Evolutionary conservation across 257 asterid genomes (phyloP).

Genomic region (Solanum ossicruentum): DNA sequence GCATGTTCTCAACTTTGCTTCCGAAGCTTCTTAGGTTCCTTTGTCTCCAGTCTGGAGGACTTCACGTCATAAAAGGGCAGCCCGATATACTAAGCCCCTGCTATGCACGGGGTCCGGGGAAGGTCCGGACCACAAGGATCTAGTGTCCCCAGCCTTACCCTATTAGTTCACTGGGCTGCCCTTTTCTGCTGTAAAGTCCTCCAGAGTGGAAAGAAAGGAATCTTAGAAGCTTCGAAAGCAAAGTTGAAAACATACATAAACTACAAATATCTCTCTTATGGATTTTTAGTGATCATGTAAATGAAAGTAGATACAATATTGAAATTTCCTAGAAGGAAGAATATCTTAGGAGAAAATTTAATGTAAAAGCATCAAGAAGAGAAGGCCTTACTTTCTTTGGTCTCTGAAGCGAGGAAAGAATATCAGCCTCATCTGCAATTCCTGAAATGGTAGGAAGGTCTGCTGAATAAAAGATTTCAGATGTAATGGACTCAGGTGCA

Average conservation of each 20-base stretch:
- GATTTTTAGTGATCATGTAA: not conserved
- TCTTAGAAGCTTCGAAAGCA: not conserved
- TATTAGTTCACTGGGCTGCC: not conserved
- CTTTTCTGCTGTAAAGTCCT: not conserved
- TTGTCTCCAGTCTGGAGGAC: not conserved
- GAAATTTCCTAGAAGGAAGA: not conserved
- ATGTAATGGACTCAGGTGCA: constrained; percentile 34
- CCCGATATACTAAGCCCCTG: not conserved
- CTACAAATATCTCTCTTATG: not conserved
- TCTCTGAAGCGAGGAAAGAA: constrained; percentile 92
- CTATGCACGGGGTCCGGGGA: not conserved
- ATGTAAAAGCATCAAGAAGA: not conserved
- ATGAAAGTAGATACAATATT: not conserved
- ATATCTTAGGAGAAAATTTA: not conserved
- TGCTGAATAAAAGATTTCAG: constrained; percentile 51
- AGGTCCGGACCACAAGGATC: not conserved
- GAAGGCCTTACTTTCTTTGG: constrained; percentile 75
- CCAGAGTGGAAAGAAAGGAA: not conserved
- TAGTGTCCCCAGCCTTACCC: not conserved
- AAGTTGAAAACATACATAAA: not conserved
- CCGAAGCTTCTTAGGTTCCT: not conserved
- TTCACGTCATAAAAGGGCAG: not conserved
- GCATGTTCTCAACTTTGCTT: not conserved
- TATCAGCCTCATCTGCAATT: constrained; percentile 89
- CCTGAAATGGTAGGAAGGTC: constrained; percentile 86